These are phyloP conservation scores for Epichloe amarillans DNA, from an alignment of 2,329 filamentous ascomycete species.

Conservation along the genomic window DNA sequence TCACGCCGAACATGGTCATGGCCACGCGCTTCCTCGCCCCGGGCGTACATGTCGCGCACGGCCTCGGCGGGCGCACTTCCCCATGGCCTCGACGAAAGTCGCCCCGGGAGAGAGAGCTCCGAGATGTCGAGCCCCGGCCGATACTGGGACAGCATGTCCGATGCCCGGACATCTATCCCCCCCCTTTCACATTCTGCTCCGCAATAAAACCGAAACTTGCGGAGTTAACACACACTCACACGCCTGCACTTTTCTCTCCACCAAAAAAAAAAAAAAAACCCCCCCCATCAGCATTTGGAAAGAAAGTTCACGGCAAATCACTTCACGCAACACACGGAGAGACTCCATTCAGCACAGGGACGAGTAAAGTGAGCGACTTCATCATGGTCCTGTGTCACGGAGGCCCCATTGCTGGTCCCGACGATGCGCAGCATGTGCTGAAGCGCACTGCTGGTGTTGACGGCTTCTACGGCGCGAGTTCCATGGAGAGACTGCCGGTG, in stretches of 20 bases:
- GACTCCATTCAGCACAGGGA: too few relatives aligned
- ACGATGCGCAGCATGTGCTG: conserved; percentile 51
- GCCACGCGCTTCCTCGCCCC: conserved; percentile 34
- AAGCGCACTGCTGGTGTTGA: conserved; percentile 46
- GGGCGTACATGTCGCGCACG: conserved; percentile 25
- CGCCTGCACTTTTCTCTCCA: too few relatives aligned
- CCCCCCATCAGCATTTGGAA: too few relatives aligned
- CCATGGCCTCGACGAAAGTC: conserved; percentile 47
- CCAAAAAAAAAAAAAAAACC: too few relatives aligned
- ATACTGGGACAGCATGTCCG: conserved; percentile 25
- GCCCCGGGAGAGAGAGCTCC: conserved; percentile 32
- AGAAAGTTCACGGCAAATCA: too few relatives aligned
- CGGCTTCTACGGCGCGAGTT: conserved; percentile 58
- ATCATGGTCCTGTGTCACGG: conserved; percentile 53
- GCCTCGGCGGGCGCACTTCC: conserved; percentile 28
- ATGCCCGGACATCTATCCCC: conserved; percentile 33
- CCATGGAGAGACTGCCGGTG: conserved; percentile 55
- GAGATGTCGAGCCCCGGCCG: conserved; percentile 19
- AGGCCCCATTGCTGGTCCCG: conserved; percentile 50
- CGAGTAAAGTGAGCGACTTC: rapidly evolving
- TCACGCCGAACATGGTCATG: conserved; percentile 65
- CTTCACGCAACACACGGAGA: too few relatives aligned
- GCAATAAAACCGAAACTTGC: too few relatives aligned
- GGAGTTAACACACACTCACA: too few relatives aligned
- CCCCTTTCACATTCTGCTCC: too few relatives aligned